Conservation (phyloP, 1,139 yeast genomes). For the Saccharomycopsis hybrid region DNA sequence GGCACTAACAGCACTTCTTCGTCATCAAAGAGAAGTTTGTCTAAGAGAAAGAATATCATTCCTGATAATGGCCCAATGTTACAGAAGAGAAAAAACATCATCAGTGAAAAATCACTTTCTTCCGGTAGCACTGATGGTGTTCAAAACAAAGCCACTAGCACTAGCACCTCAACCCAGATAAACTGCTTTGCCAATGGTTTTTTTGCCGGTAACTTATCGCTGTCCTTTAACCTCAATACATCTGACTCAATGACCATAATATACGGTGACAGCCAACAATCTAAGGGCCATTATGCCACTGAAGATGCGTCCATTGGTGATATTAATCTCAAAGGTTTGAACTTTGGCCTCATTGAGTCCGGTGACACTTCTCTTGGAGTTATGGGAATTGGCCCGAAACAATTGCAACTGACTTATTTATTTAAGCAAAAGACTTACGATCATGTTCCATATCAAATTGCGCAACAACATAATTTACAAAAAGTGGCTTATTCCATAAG, state of each 20-base stretch:
- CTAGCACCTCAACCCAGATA: conserved; percentile 19
- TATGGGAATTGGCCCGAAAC: conserved; percentile 54
- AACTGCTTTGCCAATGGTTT: conserved; percentile 42
- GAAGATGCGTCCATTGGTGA: conserved; percentile 44
- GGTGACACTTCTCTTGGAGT: conserved; percentile 52
- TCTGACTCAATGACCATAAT: conserved; percentile 40
- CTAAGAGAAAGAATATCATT: conserved; percentile 7
- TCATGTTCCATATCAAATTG: conserved; percentile 16
- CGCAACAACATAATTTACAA: conserved; percentile 10
- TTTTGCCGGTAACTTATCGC: conserved; percentile 38
- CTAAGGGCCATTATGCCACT: conserved; percentile 59
- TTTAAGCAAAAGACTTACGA: conserved; percentile 6
- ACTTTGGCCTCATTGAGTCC: conserved; percentile 51
- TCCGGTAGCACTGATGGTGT: conserved; percentile 2
- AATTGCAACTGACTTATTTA: conserved; percentile 38
- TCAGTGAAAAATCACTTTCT: not conserved
- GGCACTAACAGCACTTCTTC: not conserved
- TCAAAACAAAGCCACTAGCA: conserved; percentile 8
- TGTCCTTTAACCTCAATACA: conserved; percentile 38
- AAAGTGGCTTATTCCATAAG: conserved; percentile 15
- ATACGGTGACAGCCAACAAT: conserved; percentile 59
- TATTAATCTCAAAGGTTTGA: conserved; percentile 38
- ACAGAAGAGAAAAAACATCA: conserved; percentile 12
- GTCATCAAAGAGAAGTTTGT: not conserved
- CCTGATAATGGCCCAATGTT: not conserved